A percentile compares a stretch with the other conserved stretches of the same genome.
Evolutionary conservation across 179 eudicot species (phyloP).

Genomic region (Nepenthes alata): DNA sequence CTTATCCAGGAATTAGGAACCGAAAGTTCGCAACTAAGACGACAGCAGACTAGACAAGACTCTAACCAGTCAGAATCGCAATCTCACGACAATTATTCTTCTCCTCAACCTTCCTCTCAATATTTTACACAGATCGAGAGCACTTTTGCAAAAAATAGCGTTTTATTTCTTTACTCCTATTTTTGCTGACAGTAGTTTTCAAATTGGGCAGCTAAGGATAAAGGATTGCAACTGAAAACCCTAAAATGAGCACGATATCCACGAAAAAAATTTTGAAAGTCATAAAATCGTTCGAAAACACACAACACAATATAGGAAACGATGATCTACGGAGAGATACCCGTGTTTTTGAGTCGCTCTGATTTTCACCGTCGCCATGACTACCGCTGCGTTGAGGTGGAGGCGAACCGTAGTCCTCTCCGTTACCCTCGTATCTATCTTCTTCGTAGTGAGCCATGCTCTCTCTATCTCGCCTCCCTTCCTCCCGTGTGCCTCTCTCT

Average conservation of each 20-base stretch:
- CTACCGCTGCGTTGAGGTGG: slow-evolving; percentile 14
- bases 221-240: background rate
- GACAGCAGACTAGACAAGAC: too few species aligned
- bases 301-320: background rate
- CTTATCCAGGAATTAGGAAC: too few species aligned
- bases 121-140: too few species aligned
- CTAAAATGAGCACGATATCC: background rate
- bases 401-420: slow-evolving; percentile 29
- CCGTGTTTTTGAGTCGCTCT: slow-evolving; percentile 31
- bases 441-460: slow-evolving; percentile 28
- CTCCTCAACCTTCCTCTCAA: too few species aligned
- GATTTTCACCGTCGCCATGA: slow-evolving; percentile 21
- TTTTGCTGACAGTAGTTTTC: background rate
- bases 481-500: background rate
- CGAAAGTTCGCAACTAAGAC: too few species aligned
- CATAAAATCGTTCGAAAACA: background rate
- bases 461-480: background rate
- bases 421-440: slow-evolving; percentile 36
- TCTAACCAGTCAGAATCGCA: too few species aligned
- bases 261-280: background rate
- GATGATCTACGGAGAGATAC: slow-evolving; percentile 15
- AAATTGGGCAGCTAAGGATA: background rate
- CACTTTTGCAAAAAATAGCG: too few species aligned
- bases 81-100: too few species aligned
- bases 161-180: background rate